Conservation (phyloP, 371 early-diverging fungal genomes). For the Apophysomyces sp. region DNA sequence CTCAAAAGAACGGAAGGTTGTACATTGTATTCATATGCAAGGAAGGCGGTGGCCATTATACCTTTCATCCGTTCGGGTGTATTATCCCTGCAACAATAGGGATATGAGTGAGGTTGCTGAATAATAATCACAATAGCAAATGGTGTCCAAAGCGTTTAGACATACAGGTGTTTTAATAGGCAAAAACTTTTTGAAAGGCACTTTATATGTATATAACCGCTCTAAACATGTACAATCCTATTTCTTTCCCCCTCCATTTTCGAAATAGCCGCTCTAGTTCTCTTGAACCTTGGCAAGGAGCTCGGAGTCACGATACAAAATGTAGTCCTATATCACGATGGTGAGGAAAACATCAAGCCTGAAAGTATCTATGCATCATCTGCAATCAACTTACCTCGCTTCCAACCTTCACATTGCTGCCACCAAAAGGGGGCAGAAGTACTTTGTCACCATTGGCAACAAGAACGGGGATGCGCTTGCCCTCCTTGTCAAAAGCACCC, state of each 20-base stretch:
- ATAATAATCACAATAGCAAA: too few species aligned
- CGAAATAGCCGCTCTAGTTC: conserved; percentile 9
- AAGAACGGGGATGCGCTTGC: conserved; percentile 76
- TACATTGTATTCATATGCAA: too few species aligned
- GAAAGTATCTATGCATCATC: not conserved
- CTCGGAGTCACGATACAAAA: conserved; percentile 88
- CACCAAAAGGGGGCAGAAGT: conserved; percentile 94
- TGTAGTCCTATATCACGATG: conserved; percentile 52
- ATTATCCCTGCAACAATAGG: too few species aligned
- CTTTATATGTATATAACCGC: not conserved
- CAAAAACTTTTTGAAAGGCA: not conserved
- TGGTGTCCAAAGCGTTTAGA: too few species aligned
- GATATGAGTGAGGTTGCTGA: too few species aligned
- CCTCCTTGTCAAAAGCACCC: conserved; percentile 86
- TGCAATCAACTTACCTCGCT: conserved; percentile 59
- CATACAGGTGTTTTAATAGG: too few species aligned
- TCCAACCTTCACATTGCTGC: conserved; percentile 87
- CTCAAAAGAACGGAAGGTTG: too few species aligned
- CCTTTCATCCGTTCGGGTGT: too few species aligned
- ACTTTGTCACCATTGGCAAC: conserved; percentile 93
- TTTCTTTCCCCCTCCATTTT: not conserved
- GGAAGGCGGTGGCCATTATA: too few species aligned
- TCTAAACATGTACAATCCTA: conserved; percentile 1
- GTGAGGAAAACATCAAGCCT: not conserved
- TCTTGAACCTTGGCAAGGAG: conserved; percentile 88